Conservation (phyloP, 768 basidiomycete genomes). For the Termitomyces sp. region DNA sequence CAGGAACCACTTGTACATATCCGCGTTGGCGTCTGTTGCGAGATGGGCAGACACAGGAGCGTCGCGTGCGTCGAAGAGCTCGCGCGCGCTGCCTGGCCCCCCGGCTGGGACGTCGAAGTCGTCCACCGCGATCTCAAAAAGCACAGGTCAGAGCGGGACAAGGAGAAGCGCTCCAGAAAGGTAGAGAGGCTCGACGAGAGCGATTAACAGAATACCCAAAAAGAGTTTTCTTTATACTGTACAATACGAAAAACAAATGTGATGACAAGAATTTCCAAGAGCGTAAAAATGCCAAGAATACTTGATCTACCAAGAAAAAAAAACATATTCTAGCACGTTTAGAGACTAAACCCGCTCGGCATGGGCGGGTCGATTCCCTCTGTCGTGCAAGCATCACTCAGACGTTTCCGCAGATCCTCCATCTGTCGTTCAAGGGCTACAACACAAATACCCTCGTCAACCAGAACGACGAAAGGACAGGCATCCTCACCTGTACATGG, state of each 20-base stretch:
- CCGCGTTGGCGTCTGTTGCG: conserved; percentile 5
- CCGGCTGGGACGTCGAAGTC: not conserved
- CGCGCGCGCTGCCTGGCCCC: conserved; percentile 4
- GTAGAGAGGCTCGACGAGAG: not conserved
- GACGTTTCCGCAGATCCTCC: conserved; percentile 42
- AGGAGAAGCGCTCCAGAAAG: conserved; percentile 5
- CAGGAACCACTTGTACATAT: not conserved
- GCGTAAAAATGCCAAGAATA: no score
- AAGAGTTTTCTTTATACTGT: no score
- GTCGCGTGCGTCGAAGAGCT: conserved; percentile 13
- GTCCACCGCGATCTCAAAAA: no score
- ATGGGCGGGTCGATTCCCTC: conserved; percentile 37
- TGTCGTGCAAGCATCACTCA: conserved; percentile 42
- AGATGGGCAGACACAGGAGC: conserved; percentile 7
- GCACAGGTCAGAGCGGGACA: conserved; percentile 7
- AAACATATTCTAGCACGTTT: no score
- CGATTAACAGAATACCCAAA: not conserved
- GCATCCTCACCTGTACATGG: conserved; percentile 40
- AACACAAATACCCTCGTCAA: not conserved
- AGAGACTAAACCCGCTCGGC: conserved; percentile 30
- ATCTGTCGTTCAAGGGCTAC: conserved; percentile 45
- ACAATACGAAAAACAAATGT: no score
- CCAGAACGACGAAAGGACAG: not conserved
- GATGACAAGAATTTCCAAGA: no score
- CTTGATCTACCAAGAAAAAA: no score